phyloP scores from a whole-genome alignment of 305 asterid genomes.

The Fraxinus baroniana region DNA sequence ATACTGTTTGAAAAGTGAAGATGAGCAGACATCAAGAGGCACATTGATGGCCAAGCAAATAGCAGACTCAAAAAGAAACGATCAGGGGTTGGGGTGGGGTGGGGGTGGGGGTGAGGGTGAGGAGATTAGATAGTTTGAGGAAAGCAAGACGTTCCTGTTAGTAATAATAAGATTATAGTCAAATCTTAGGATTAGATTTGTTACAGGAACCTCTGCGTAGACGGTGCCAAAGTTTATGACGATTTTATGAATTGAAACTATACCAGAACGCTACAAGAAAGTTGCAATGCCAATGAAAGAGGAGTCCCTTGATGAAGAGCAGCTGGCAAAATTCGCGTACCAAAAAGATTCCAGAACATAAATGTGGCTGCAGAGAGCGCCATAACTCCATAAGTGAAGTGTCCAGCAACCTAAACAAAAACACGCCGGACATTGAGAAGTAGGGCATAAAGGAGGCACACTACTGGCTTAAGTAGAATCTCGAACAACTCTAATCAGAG shows the following conservation, averaged over 20 bases:
- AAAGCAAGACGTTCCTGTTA: neutral
- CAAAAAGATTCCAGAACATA: slow-evolving; percentile 87
- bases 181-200: slow-evolving; percentile 17
- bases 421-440: slow-evolving; percentile 17
- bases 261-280: slow-evolving; percentile 99
- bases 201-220: slow-evolving; percentile 10
- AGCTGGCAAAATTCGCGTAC: slow-evolving; percentile 76
- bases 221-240: slow-evolving; percentile 23
- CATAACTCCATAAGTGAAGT: slow-evolving; percentile 96
- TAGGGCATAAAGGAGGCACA: slow-evolving; percentile 3
- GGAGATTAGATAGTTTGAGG: slow-evolving; percentile 6
- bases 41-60: neutral
- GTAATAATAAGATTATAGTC: slow-evolving; percentile 2
- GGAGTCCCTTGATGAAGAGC: slow-evolving; percentile 84
- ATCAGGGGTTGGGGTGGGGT: neutral
- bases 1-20: slow-evolving; percentile 16
- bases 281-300: slow-evolving; percentile 92
- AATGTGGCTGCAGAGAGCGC: slow-evolving; percentile 95
- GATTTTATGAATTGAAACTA: slow-evolving; percentile 12
- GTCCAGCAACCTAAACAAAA: slow-evolving; percentile 81
- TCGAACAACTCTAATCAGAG: neutral
- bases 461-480: slow-evolving; percentile 9
- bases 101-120: neutral
- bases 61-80: neutral
- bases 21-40: slow-evolving; percentile 12